Evolutionary conservation across 768 basidiomycete genomes (phyloP).

Genomic region (Mrakia blollopis): DNA sequence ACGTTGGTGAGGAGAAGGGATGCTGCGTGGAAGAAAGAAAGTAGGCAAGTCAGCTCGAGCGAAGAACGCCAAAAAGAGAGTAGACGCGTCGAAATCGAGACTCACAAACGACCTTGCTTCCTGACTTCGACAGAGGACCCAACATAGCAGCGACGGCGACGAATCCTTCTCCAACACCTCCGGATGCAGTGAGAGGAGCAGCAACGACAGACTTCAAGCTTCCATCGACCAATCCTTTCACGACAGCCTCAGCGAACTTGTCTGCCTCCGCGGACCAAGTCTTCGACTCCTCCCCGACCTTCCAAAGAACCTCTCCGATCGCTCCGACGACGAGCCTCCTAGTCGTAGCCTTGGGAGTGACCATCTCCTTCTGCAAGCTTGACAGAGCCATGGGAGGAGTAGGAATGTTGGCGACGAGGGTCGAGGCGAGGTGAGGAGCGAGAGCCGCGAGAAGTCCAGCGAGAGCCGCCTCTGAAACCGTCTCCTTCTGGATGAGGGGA

Average conservation of each 20-base stretch:
- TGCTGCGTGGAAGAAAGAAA: neutral
- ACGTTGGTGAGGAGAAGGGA: conserved; percentile 38
- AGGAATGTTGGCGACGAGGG: conserved; percentile 50
- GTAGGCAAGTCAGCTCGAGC: neutral
- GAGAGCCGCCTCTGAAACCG: conserved; percentile 60
- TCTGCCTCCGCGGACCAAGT: conserved; percentile 49
- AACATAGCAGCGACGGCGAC: conserved; percentile 65
- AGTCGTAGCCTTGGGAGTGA: conserved; percentile 56
- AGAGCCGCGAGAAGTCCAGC: conserved; percentile 56
- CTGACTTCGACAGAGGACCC: conserved; percentile 52
- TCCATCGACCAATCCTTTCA: conserved; percentile 59
- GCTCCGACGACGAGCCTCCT: conserved; percentile 61
- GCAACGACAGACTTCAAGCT: conserved; percentile 61
- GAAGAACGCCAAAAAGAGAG: neutral
- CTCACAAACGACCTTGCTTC: conserved; percentile 49
- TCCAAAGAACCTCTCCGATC: conserved; percentile 60
- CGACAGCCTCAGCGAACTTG: conserved; percentile 54
- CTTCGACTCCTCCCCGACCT: conserved; percentile 37
- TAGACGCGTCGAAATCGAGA: conserved; percentile 35
- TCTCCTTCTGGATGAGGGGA: conserved; percentile 63
- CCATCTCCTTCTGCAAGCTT: conserved; percentile 67
- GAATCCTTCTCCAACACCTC: conserved; percentile 79
- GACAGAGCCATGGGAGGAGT: conserved; percentile 51
- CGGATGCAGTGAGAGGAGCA: conserved; percentile 57
- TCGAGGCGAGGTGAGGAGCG: conserved; percentile 55